Conservation (phyloP, 106 monocot genomes). For the Allium fistulosum region DNA sequence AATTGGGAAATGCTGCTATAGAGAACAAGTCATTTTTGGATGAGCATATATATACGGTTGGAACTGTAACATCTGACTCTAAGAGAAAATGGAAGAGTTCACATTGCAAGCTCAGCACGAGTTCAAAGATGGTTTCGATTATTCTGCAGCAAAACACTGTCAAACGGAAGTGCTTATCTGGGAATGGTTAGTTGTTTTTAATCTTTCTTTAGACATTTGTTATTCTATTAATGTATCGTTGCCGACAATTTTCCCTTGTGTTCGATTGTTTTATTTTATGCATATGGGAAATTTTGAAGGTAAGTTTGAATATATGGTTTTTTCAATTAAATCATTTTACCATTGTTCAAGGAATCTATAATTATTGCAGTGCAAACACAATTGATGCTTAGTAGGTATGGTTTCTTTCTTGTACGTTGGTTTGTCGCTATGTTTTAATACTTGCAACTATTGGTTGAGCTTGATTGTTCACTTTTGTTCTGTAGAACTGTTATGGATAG, state of each 20-base stretch:
- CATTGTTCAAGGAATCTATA: no score
- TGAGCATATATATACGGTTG: constrained; percentile 25
- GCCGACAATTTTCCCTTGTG: no score
- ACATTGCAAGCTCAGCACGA: constrained; percentile 36
- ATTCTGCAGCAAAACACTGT: constrained; percentile 74
- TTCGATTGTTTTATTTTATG: no score
- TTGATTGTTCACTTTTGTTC: neutral
- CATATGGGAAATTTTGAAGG: no score
- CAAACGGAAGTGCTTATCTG: constrained; percentile 57
- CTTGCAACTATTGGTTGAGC: neutral
- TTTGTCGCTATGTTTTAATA: neutral
- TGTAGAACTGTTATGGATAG: constrained; percentile 41
- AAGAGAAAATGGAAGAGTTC: constrained; percentile 91
- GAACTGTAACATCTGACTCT: constrained; percentile 39
- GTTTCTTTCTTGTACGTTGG: neutral
- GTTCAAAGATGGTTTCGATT: constrained; percentile 45
- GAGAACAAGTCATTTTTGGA: constrained; percentile 50
- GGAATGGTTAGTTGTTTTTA: constrained; percentile 34
- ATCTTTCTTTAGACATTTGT: no score
- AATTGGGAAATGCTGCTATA: constrained; percentile 33
- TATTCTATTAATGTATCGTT: no score
- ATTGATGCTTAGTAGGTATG: constrained; percentile 47
- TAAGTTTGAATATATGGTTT: no score
- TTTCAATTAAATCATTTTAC: no score
- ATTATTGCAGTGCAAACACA: constrained; percentile 20